Evolutionary conservation across 768 basidiomycete genomes (phyloP).

Genomic region (Xerocomus spinulosus): DNA sequence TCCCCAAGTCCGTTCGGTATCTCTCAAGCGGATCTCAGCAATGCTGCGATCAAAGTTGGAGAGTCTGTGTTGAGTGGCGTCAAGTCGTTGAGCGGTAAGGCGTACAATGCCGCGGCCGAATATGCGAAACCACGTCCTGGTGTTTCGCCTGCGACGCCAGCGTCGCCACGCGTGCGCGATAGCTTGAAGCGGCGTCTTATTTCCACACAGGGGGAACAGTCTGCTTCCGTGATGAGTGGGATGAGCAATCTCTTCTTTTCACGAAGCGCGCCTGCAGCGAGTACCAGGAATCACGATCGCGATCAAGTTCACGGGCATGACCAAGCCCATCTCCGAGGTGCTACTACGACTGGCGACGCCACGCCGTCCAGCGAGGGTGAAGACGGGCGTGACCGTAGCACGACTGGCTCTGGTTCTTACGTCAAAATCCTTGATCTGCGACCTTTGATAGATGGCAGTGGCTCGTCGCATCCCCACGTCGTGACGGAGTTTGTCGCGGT

Average conservation of each 20-base stretch:
- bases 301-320: slow-evolving; percentile 6
- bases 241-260: slow-evolving; percentile 48
- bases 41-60: slow-evolving; percentile 54
- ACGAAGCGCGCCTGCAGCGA: slow-evolving; percentile 55
- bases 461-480: slow-evolving; percentile 26
- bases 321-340: slow-evolving; percentile 14
- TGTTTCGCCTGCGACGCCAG: neutral
- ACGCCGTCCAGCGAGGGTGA: slow-evolving; percentile 13
- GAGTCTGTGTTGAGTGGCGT: slow-evolving; percentile 61
- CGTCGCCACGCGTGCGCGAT: slow-evolving; percentile 5
- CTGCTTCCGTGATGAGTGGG: slow-evolving; percentile 23
- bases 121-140: slow-evolving; percentile 36
- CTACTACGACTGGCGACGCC: slow-evolving; percentile 4
- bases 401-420: slow-evolving; percentile 36
- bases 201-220: slow-evolving; percentile 19
- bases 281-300: slow-evolving; percentile 10
- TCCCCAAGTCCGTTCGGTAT: slow-evolving; percentile 30
- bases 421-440: slow-evolving; percentile 56
- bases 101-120: slow-evolving; percentile 43
- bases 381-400: slow-evolving; percentile 6
- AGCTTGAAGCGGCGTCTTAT: slow-evolving; percentile 15
- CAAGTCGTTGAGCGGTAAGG: slow-evolving; percentile 59
- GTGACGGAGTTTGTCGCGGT: slow-evolving; percentile 49
- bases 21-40: slow-evolving; percentile 48
- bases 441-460: slow-evolving; percentile 25